phyloP scores from a whole-genome alignment of 192 early-diverging fungal species.

The Coemansia guatemalensis region DNA sequence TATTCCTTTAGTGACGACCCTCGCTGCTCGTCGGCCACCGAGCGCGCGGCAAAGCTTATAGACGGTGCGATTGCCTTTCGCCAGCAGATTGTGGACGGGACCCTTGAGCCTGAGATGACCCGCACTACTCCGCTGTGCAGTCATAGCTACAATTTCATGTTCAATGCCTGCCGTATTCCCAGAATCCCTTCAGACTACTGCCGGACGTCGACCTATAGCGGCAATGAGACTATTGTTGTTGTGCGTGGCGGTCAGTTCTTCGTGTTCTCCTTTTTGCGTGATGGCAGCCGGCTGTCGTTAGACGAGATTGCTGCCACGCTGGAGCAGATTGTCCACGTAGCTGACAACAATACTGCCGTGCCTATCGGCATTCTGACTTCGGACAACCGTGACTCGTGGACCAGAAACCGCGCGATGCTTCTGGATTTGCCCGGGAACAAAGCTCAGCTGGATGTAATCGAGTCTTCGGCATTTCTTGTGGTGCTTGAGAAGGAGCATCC shows the following conservation, averaged over 20 bases:
- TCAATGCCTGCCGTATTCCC: slow-evolving; percentile 94
- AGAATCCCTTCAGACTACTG: slow-evolving; percentile 82
- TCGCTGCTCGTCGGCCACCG: slow-evolving; percentile 63
- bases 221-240: slow-evolving; percentile 80
- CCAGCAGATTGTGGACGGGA: slow-evolving; percentile 67
- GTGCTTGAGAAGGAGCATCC: slow-evolving; percentile 86
- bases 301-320: slow-evolving; percentile 76
- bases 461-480: slow-evolving; percentile 86
- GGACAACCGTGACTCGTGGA: slow-evolving; percentile 92
- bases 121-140: slow-evolving; percentile 76
- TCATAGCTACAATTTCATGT: slow-evolving; percentile 94
- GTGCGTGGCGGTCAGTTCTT: slow-evolving; percentile 90
- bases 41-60: slow-evolving; percentile 85
- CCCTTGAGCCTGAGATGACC: slow-evolving; percentile 78
- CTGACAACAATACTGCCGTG: slow-evolving; percentile 63
- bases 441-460: slow-evolving; percentile 78
- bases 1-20: slow-evolving; percentile 90
- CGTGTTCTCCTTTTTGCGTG: slow-evolving; percentile 64
- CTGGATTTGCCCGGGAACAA: slow-evolving; percentile 67
- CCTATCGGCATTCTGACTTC: slow-evolving; percentile 87
- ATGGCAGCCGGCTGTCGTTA: slow-evolving; percentile 59
- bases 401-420: slow-evolving; percentile 69
- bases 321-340: slow-evolving; percentile 62
- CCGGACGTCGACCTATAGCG: slow-evolving; percentile 61
- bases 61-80: slow-evolving; percentile 85